Conservation (phyloP, 148 eudicot genomes). For the Limonium bicolor region DNA sequence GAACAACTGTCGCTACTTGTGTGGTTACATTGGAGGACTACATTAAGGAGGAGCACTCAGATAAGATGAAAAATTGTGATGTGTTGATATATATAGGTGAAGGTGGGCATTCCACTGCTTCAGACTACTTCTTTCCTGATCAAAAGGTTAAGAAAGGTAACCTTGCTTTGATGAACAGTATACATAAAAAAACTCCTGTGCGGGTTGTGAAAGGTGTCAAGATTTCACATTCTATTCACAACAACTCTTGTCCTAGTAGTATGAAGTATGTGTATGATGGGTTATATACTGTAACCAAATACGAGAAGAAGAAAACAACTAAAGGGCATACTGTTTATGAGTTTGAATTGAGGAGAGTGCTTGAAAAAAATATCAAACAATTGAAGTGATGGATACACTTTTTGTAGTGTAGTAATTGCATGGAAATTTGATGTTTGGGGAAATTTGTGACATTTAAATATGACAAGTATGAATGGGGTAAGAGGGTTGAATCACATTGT, state of each 20-base stretch:
- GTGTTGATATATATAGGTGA: conserved; percentile 59
- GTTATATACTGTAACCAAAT: conserved; percentile 41
- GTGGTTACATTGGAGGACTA: conserved; percentile 74
- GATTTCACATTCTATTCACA: too few species aligned
- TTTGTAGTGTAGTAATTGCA: too few species aligned
- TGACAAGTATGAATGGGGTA: too few species aligned
- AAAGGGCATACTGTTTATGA: conserved; percentile 53
- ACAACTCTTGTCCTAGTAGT: too few species aligned
- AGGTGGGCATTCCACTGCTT: conserved; percentile 40
- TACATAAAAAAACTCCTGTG: conserved; percentile 27
- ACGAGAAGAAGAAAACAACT: conserved; percentile 28
- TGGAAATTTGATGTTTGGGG: too few species aligned
- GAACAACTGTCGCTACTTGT: conserved; percentile 34
- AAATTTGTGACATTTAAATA: too few species aligned
- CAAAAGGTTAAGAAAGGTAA: conserved; percentile 87
- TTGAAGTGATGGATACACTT: too few species aligned
- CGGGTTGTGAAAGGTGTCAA: conserved; percentile 70
- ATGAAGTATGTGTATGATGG: conserved; percentile 86
- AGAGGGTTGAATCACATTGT: too few species aligned
- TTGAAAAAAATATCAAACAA: too few species aligned
- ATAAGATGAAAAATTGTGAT: conserved; percentile 51
- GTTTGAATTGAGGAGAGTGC: conserved; percentile 52
- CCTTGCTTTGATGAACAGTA: conserved; percentile 65
- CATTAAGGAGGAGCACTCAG: too few species aligned
- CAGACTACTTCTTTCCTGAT: conserved; percentile 42